Evolutionary conservation across 1,139 yeast genomes (phyloP), one percentile per base, ranked within the genome.

Genomic region (Zygoascus sp.): DNA sequence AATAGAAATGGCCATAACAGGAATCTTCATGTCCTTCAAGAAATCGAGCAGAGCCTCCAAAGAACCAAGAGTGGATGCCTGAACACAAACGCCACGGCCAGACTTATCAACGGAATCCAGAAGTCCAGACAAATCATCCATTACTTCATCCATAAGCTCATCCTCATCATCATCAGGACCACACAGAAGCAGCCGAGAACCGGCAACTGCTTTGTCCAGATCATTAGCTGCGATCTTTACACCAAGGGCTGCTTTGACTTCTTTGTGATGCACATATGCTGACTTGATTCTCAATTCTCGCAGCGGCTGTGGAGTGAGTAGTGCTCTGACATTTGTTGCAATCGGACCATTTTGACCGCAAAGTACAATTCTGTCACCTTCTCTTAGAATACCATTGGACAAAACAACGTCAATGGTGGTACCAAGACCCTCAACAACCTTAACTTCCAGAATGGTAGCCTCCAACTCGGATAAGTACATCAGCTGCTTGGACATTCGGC

Each of bases 341-440:
- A 94, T 94, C 11, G 98, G 98, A 32, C 99, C 99, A 66, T 90
- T 92, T 80, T 89, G 79, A 64, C 99, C 99, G 76, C 98, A 94
- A 54, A 94, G 75, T 3, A 94, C 96, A 48, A 94, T 79, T 57
- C 97, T 77, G 61, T 94, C 98, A 66, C 97, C 97, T 67, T 92
- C 98, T 62, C 80, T 79, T 61, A 94, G 73, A 50, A 89, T 74
- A 81, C 98, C 99, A 65, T 94, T 94, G 17, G 97, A 89, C 55
- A 94, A 75, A 49, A 94, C 89, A 55, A 94, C 98, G 77, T 94
- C 98, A 61, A 94, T 92, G 35, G 99, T 94, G 61, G 95, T 88
- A 74, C 99, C 98, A 52, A 92, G 81, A 76, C 99, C 99, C 76
- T 94, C 98, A 55, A 92, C 83, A 50, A 94, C 98, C 76, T 94